A percentile compares a stretch with the other conserved stretches of the same genome.
phyloP scores from a whole-genome alignment of 1,284 basidiomycete genomes.

The Cryptococcus jaspeensis region DNA sequence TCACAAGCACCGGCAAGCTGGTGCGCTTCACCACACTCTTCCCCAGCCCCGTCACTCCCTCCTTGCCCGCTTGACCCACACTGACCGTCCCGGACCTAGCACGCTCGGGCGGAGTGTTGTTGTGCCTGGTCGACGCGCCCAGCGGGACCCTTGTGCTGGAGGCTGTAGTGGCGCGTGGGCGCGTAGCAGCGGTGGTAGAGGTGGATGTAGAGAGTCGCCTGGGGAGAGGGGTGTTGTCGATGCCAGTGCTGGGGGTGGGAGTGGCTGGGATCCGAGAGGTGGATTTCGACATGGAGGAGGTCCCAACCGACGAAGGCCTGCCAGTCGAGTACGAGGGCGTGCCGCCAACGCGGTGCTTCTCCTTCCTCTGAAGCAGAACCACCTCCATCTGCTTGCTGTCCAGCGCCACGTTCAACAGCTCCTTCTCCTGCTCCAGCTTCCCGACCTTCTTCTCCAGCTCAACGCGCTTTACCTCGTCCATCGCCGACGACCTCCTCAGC shows the following conservation, averaged over 20 bases:
- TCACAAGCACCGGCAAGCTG: slow-evolving; percentile 27
- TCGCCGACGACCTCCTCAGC: slow-evolving; percentile 10
- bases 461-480: slow-evolving; percentile 13
- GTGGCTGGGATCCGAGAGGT: slow-evolving; percentile 11
- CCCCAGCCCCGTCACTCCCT: neutral
- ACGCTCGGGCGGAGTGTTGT: slow-evolving; percentile 3
- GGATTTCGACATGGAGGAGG: slow-evolving; percentile 6
- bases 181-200: slow-evolving; percentile 3
- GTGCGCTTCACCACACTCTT: slow-evolving; percentile 15
- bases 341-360: slow-evolving; percentile 5
- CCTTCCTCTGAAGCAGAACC: slow-evolving; percentile 20
- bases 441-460: slow-evolving; percentile 25
- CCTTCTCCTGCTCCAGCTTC: slow-evolving; percentile 31
- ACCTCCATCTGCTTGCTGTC: slow-evolving; percentile 35
- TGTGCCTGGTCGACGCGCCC: slow-evolving; percentile 21
- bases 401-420: slow-evolving; percentile 37
- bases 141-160: slow-evolving; percentile 10
- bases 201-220: slow-evolving; percentile 12
- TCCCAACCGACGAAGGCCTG: neutral
- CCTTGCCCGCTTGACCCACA: neutral
- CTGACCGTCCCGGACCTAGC: neutral
- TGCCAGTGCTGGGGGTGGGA: slow-evolving; percentile 12
- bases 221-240: slow-evolving; percentile 9
- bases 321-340: neutral
- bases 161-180: neutral